Evolutionary conservation across 2,329 filamentous ascomycete species (phyloP), one percentile per base, ranked within the genome.

Genomic region (Phaeosphaeria sp.): DNA sequence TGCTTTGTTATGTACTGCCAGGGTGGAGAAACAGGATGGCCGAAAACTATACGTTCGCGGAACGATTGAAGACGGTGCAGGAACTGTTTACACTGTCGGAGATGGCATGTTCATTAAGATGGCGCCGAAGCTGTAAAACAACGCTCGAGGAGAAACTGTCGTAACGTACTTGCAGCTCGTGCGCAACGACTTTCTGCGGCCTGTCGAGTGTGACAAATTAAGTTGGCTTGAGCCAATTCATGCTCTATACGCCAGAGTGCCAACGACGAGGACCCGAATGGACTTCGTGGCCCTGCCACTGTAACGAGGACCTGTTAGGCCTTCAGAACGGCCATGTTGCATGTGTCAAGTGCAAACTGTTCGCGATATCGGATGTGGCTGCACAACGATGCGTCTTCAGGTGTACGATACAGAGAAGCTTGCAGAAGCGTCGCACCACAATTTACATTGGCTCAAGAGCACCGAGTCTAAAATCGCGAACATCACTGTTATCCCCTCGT

Each of bases 1-100:
- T 1, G 75, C 79, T 4, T 67, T 87, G 25, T 64, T 88, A 22
- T 80, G 81, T 17, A 81, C 73, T 20, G 80, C 80, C 0, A 77
- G 73, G 64, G 62, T 83, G 36, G 69, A 78, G 20, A 82, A 77
- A 67, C 68, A 75, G 11, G 83, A 86, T 44, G 83, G 84, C 3
- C 80, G 84, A 62, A 89, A 89, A 76, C 75, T 81, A 18, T 86
- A 77, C 63, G 69, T 83, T 7, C 76, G 78, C 48, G 83, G 77
- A 1, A 78, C 77, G 30, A 72, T 89, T 20, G 82, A 84, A 67
- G 79, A 84, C 58, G 81, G 79, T 1, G 65, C 79, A 2, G 82
- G 83, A 1, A 74, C 65, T 2, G 73, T 84, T 39, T 78, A 84
- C 67, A 82, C 86, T 5, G 79, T 67, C 20, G 84, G 77, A 1